Evolutionary conservation across 129 eudicot species (phyloP).

Genomic region (Tagetes erecta): DNA sequence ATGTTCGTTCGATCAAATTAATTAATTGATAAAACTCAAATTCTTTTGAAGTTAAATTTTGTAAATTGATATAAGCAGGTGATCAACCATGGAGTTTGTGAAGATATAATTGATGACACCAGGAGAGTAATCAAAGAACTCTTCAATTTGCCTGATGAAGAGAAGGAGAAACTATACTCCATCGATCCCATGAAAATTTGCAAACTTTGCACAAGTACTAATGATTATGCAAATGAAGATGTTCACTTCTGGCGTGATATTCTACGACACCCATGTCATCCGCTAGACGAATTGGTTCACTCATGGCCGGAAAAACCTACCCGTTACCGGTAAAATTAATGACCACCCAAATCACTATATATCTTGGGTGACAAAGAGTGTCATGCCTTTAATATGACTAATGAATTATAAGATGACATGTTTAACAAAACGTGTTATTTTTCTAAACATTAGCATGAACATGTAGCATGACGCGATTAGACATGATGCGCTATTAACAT

Average conservation of each 20-base stretch:
- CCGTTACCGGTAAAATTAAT: slow-evolving; percentile 33
- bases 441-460: too few species aligned
- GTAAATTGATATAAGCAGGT: slow-evolving; percentile 23
- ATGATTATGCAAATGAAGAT: slow-evolving; percentile 22
- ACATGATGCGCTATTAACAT: too few species aligned
- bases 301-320: slow-evolving; percentile 42
- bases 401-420: too few species aligned
- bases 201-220: slow-evolving; percentile 43
- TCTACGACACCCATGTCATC: slow-evolving; percentile 45
- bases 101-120: slow-evolving; percentile 32
- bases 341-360: background rate
- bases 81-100: slow-evolving; percentile 47
- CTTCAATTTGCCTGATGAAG: slow-evolving; percentile 34
- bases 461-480: too few species aligned
- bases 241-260: slow-evolving; percentile 47
- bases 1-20: background rate
- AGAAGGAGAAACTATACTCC: slow-evolving; percentile 37
- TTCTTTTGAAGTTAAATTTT: background rate
- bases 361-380: background rate
- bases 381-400: too few species aligned
- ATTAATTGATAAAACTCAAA: too few species aligned
- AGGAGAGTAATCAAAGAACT: slow-evolving; percentile 36
- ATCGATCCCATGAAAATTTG: slow-evolving; percentile 40
- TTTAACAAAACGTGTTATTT: too few species aligned
- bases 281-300: slow-evolving; percentile 33